Evolutionary conservation across 139 green algal species (phyloP), one percentile per base, ranked within the genome.

Genomic region (Gonium pectorale): DNA sequence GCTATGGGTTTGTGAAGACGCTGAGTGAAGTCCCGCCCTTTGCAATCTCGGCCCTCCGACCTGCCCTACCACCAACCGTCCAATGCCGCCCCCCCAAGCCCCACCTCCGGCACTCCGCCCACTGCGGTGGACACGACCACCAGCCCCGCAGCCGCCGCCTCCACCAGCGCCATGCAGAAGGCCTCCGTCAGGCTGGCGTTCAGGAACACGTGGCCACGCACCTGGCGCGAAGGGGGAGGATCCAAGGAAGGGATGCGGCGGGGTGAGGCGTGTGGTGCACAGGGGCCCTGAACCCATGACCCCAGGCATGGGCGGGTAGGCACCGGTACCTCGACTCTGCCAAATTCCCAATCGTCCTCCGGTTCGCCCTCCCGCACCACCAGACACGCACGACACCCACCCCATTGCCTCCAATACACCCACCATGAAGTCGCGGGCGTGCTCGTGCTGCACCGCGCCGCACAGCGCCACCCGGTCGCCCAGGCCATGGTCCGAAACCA

Each of bases 131-230:
- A 97, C 62, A 98, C 95, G 17, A 98, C 94, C 67, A 95, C 87
- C 54, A 98, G 94, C n/a, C 94, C 94, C 40, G 90, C 92, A 15
- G 93, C 92, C 17, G 97, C 97, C 31, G 97, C 97, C 87, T 99
- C 97, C 27, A 99, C 92, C 29, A 99, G 95, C 6, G 97, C 96
- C 89, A 99, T 98, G 91, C 97, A 99, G 87, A 99, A 99, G 7
- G 97, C 96, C 77, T 99, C 97, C 0, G 97, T 99, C 8, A 99
- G 91, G 27, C 93, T 97, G 71, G 92, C 93, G 86, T 99, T 99
- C 19, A 99, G 86, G 81, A 98, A 98, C 43, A 99, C 91, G 78
- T 97, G 89, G 15, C 93, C 93, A 27, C 64, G 83, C 17, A 91
- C 85, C 73, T 88, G 63, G 19, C 6, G 27, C 27, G 13, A 27